Conservation (phyloP, 192 early-diverging fungal genomes). For the Geranomyces variabilis region DNA sequence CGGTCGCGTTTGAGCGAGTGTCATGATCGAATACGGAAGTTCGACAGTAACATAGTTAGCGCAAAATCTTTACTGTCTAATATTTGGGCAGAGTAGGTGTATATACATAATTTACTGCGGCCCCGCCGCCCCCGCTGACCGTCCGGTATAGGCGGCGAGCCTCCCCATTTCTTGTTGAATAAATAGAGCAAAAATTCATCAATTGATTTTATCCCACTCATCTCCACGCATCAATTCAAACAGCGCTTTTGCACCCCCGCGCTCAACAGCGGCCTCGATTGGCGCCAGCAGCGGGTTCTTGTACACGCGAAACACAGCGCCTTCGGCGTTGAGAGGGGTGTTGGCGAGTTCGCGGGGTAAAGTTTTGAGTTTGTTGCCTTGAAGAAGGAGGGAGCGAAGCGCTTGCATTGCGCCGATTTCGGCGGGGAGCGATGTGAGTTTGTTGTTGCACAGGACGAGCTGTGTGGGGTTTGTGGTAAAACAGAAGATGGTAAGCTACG, state of each 20-base stretch:
- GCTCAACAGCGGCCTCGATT: slow-evolving; percentile 33
- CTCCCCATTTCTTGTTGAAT: too few relatives aligned
- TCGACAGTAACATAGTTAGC: too few relatives aligned
- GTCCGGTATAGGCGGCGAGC: too few relatives aligned
- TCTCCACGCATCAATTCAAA: slow-evolving; percentile 30
- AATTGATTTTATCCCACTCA: slow-evolving; percentile 1
- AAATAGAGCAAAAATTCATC: too few relatives aligned
- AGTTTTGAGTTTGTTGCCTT: slow-evolving; percentile 45
- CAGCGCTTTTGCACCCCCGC: slow-evolving; percentile 28
- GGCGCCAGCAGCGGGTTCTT: slow-evolving; percentile 35
- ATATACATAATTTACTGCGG: too few relatives aligned
- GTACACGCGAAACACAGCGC: slow-evolving; percentile 12
- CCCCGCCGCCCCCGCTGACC: too few relatives aligned
- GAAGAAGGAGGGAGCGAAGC: slow-evolving; percentile 22
- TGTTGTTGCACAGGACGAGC: slow-evolving; percentile 41
- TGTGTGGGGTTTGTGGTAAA: neutral
- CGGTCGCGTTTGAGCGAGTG: too few relatives aligned
- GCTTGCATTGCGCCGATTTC: slow-evolving; percentile 32
- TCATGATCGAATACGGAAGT: too few relatives aligned
- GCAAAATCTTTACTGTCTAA: too few relatives aligned
- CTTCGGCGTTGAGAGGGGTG: slow-evolving; percentile 10
- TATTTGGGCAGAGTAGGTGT: too few relatives aligned
- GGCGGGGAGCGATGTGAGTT: slow-evolving; percentile 35
- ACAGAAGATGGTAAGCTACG: neutral
- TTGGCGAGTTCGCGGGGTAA: slow-evolving; percentile 36